A percentile compares a stretch with the other conserved stretches of the same genome.
Evolutionary conservation across 345 rosid species (phyloP).

Genomic region (Lepidium didymum): DNA sequence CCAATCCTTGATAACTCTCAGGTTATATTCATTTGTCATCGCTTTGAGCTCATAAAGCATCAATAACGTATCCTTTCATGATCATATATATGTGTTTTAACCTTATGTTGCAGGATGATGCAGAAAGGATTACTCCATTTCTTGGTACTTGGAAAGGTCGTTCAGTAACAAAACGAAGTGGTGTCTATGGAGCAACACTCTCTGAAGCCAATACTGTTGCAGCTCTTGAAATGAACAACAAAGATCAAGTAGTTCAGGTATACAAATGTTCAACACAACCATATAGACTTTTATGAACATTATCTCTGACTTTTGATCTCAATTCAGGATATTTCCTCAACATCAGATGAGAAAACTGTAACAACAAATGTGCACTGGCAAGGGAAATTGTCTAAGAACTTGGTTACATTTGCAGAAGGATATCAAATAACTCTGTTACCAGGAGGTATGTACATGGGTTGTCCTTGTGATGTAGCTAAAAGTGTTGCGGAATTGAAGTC

Average conservation of each 20-base stretch:
- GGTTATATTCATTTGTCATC: background rate
- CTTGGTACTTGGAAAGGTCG: slow-evolving; percentile 91
- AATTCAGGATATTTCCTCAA: slow-evolving; percentile 51
- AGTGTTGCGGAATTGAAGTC: slow-evolving; percentile 60
- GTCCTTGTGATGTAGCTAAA: slow-evolving; percentile 58
- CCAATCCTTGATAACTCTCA: slow-evolving; percentile 45
- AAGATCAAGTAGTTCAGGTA: slow-evolving; percentile 69
- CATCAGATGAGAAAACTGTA: slow-evolving; percentile 25
- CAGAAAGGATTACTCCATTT: slow-evolving; percentile 50
- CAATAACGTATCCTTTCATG: background rate
- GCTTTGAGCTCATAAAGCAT: background rate
- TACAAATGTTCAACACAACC: background rate
- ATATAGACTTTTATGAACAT: background rate
- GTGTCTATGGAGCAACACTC: slow-evolving; percentile 83
- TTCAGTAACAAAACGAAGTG: slow-evolving; percentile 75
- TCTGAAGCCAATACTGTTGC: slow-evolving; percentile 59
- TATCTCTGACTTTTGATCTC: background rate
- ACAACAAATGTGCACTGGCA: slow-evolving; percentile 59
- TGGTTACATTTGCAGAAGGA: slow-evolving; percentile 63
- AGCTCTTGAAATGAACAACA: slow-evolving; percentile 56
- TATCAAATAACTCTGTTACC: slow-evolving; percentile 66
- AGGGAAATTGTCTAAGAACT: slow-evolving; percentile 45
- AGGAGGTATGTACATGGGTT: slow-evolving; percentile 92
- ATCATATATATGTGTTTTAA: background rate
- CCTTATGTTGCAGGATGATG: slow-evolving; percentile 36